These are phyloP conservation scores for Oropetium thomaeum DNA, from an alignment of 176 grass and related monocot genomes.

Conservation along the genomic window DNA sequence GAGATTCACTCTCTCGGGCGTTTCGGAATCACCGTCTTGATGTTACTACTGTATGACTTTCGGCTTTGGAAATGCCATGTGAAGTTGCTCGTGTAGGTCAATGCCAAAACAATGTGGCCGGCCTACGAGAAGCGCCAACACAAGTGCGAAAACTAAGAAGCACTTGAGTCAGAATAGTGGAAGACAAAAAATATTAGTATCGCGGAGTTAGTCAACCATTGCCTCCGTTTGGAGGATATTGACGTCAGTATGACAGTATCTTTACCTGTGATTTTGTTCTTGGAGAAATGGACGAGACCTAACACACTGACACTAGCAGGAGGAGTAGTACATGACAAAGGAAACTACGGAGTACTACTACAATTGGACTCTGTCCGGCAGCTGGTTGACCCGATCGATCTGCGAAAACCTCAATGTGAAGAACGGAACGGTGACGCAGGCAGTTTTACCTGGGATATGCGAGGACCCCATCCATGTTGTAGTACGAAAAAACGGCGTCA, in stretches of 20 bases:
- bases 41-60: too few relatives aligned
- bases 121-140: background rate
- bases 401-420: background rate
- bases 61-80: constrained; percentile 16
- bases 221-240: too few relatives aligned
- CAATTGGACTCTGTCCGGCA: background rate
- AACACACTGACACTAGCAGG: too few relatives aligned
- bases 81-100: background rate
- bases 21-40: constrained; percentile 4
- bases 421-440: too few relatives aligned
- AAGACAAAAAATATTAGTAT: background rate
- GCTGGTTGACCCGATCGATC: constrained; percentile 5
- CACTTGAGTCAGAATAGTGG: constrained; percentile 2
- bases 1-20: background rate
- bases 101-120: background rate
- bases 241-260: too few relatives aligned
- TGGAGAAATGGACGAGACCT: background rate
- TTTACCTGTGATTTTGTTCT: background rate
- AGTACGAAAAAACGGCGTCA: background rate
- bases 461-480: too few relatives aligned
- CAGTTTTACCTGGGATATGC: background rate
- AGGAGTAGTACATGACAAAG: too few relatives aligned
- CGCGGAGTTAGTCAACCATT: background rate
- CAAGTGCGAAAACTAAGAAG: constrained; percentile 13
- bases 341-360: background rate